A percentile compares a stretch with the other conserved stretches of the same genome.
Conservation (phyloP, 2,329 filamentous ascomycete species). For the Phaeomoniella chlamydospora region DNA sequence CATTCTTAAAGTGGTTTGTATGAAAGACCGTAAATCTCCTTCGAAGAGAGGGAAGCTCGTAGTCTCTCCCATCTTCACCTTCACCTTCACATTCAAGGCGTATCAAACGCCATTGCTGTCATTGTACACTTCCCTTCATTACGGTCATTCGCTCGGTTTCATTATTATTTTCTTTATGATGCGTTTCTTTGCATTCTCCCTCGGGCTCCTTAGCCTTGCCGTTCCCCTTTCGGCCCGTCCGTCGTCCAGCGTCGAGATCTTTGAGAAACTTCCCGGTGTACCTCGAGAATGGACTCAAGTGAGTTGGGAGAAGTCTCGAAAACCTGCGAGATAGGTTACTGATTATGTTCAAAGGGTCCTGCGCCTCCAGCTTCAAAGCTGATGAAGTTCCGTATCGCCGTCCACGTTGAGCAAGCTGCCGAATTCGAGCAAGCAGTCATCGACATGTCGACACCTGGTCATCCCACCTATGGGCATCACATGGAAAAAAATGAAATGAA, state of each 20-base stretch:
- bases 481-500: constrained; percentile 46
- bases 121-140: neutral
- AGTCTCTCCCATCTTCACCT: too few relatives aligned
- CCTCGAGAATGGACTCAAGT: constrained; percentile 15
- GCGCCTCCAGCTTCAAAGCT: constrained; percentile 10
- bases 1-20: too few relatives aligned
- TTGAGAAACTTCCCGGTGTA: constrained; percentile 19
- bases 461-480: constrained; percentile 46
- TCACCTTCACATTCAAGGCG: too few relatives aligned
- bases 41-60: too few relatives aligned
- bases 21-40: too few relatives aligned
- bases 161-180: neutral
- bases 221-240: neutral
- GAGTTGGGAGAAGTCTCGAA: neutral
- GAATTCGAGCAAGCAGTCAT: constrained; percentile 44
- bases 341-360: neutral
- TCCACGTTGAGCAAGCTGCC: constrained; percentile 32
- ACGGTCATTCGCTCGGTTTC: neutral
- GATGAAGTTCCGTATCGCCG: constrained; percentile 34
- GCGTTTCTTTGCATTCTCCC: neutral
- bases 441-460: constrained; percentile 46
- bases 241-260: constrained; percentile 10
- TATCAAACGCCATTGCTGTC: too few relatives aligned
- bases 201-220: neutral
- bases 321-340: neutral